Conservation (phyloP, 208 protist species). For the Angomonas deanei region DNA sequence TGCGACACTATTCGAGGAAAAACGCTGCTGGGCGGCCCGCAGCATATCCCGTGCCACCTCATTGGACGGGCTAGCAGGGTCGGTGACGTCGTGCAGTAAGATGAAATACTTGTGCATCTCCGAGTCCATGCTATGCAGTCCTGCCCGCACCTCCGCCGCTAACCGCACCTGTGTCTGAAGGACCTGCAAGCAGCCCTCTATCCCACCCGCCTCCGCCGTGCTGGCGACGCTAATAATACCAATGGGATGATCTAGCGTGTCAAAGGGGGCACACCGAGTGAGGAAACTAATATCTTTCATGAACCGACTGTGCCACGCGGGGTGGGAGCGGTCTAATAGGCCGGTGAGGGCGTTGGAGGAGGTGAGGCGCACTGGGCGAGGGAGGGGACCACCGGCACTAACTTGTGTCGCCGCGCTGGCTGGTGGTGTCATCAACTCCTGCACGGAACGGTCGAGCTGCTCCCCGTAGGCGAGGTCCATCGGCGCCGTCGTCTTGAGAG, state of each 20-base stretch:
- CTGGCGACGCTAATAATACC: constrained; percentile 57
- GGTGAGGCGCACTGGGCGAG: constrained; percentile 8
- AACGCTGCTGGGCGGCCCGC: constrained; percentile 36
- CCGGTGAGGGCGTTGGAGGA: constrained; percentile 14
- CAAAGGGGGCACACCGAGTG: constrained; percentile 61
- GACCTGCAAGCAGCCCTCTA: constrained; percentile 42
- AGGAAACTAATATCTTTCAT: constrained; percentile 49
- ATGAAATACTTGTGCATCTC: constrained; percentile 67
- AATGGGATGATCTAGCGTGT: constrained; percentile 78
- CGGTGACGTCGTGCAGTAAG: constrained; percentile 69
- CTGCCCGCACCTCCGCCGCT: constrained; percentile 24
- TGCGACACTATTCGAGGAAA: constrained; percentile 42
- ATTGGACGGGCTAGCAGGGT: constrained; percentile 19
- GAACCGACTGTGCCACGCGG: constrained; percentile 52
- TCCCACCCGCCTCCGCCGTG: constrained; percentile 41
- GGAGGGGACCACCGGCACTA: constrained; percentile 20
- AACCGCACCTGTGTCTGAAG: constrained; percentile 36
- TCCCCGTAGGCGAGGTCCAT: constrained; percentile 73
- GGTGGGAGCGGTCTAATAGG: constrained; percentile 57
- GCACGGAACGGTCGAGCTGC: constrained; percentile 53
- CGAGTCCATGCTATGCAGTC: constrained; percentile 59
- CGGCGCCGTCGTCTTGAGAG: constrained; percentile 27
- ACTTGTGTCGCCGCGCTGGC: not conserved
- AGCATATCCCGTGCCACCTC: constrained; percentile 36
- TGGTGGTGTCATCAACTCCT: constrained; percentile 25